Conservation (phyloP, 2,329 filamentous ascomycete genomes). For the Beauveria australis region DNA sequence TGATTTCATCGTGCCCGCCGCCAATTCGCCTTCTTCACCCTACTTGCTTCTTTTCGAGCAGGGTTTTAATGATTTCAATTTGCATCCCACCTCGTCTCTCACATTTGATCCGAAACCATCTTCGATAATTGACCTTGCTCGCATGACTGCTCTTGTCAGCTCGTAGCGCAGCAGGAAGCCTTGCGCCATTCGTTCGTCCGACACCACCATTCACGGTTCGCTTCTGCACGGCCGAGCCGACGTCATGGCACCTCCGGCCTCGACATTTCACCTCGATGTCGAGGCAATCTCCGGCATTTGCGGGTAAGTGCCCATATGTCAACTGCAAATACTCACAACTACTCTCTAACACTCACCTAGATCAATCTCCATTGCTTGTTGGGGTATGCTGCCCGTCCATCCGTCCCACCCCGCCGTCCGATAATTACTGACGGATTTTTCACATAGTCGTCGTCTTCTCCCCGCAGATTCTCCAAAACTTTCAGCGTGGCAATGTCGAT, state of each 20-base stretch:
- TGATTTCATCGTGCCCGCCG: not conserved
- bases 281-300: slow-evolving; percentile 89
- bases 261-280: slow-evolving; percentile 65
- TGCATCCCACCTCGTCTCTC: not conserved
- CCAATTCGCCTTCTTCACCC: not conserved
- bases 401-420: not conserved
- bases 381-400: slow-evolving; percentile 39
- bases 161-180: not conserved
- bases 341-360: slow-evolving; percentile 33
- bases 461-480: slow-evolving; percentile 94
- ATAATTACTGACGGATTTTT: not conserved
- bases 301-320: slow-evolving; percentile 60
- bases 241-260: slow-evolving; percentile 46
- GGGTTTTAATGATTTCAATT: not conserved
- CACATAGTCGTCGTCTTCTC: slow-evolving; percentile 85
- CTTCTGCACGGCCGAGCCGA: not conserved
- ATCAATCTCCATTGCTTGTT: slow-evolving; percentile 93
- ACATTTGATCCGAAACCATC: no score
- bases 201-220: not conserved
- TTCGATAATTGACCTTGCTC: not conserved
- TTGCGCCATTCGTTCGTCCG: not conserved
- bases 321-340: not conserved
- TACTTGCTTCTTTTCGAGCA: not conserved
- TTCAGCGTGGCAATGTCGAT: slow-evolving; percentile 74
- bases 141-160: not conserved